Evolutionary conservation across 2,329 filamentous ascomycete genomes (phyloP).

Genomic region (Diaporthe citrichinensis): DNA sequence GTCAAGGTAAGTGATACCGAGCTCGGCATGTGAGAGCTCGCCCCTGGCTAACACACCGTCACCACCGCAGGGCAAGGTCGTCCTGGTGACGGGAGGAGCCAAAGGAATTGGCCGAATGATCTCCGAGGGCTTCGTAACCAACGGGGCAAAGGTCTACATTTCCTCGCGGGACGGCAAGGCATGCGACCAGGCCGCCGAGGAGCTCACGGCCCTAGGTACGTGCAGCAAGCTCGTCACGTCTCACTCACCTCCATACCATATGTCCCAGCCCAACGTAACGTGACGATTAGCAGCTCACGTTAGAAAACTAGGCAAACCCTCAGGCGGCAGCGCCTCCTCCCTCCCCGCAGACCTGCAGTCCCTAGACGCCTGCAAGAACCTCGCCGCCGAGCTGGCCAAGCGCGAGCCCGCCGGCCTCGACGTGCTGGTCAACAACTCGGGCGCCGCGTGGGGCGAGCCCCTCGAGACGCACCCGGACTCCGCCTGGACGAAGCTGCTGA

Average conservation of each 20-base stretch:
- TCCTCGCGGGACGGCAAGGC: constrained; percentile 73
- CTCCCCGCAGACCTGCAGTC: constrained; percentile 77
- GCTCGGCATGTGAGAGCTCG: not conserved
- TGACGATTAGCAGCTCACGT: too few species aligned
- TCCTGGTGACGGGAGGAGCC: constrained; percentile 70
- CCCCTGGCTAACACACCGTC: constrained; percentile 10
- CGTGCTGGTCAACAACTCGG: constrained; percentile 76
- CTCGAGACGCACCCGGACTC: constrained; percentile 71
- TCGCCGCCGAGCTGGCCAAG: constrained; percentile 65
- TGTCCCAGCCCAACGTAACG: too few species aligned
- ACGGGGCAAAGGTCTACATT: constrained; percentile 76
- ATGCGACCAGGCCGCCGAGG: constrained; percentile 68
- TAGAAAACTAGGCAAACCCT: constrained; percentile 31
- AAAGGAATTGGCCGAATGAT: constrained; percentile 80
- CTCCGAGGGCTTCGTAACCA: constrained; percentile 74
- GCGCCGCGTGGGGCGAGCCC: constrained; percentile 74
- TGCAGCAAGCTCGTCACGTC: too few species aligned
- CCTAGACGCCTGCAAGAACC: constrained; percentile 66
- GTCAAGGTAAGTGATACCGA: constrained; percentile 65
- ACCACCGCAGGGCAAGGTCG: constrained; percentile 65
- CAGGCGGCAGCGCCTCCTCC: constrained; percentile 65
- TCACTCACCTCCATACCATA: too few species aligned
- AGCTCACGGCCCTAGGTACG: constrained; percentile 66
- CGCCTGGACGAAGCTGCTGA: constrained; percentile 72
- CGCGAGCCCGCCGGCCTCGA: constrained; percentile 66